Percentiles rank a stretch among this genome's conserved stretches.
Evolutionary conservation across 1,284 basidiomycete species (phyloP).

Genomic region (Pholiota adiposa): DNA sequence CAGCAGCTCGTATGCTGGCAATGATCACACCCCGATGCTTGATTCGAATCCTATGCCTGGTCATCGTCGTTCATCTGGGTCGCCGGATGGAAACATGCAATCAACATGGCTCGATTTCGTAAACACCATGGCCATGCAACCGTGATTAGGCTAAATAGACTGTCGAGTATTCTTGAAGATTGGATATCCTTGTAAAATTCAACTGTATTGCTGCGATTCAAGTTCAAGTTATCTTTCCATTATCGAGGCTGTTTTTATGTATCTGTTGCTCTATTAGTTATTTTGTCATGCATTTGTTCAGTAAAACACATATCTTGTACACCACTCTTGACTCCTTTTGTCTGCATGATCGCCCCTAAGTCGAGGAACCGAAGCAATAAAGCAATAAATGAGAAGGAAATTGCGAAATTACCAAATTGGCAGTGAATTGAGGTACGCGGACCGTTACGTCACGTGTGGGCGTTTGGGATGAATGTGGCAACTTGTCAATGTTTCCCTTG

Average conservation of each 20-base stretch:
- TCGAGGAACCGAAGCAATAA: not conserved
- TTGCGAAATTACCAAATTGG: not conserved
- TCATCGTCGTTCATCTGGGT: constrained; percentile 43
- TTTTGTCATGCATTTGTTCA: not conserved
- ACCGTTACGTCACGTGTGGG: constrained; percentile 4
- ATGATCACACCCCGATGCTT: constrained; percentile 31
- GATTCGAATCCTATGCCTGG: constrained; percentile 41
- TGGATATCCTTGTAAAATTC: not conserved
- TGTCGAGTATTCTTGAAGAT: not conserved
- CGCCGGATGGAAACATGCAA: constrained; percentile 62
- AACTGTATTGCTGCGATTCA: not conserved
- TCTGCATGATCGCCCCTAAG: not conserved
- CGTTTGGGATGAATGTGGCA: constrained; percentile 8
- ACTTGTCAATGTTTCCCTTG: constrained; percentile 10
- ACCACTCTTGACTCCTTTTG: not conserved
- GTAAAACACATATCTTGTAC: not conserved
- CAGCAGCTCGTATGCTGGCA: constrained; percentile 6
- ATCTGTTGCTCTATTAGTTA: not conserved
- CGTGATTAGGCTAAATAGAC: not conserved
- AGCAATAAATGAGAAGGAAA: not conserved
- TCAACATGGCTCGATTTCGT: constrained; percentile 66
- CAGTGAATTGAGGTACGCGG: not conserved
- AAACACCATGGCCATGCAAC: constrained; percentile 29
- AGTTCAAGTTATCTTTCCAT: not conserved
- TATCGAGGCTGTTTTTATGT: not conserved